Conservation (phyloP, 2,329 filamentous ascomycete genomes). For the Pleoardoris graminearum region DNA sequence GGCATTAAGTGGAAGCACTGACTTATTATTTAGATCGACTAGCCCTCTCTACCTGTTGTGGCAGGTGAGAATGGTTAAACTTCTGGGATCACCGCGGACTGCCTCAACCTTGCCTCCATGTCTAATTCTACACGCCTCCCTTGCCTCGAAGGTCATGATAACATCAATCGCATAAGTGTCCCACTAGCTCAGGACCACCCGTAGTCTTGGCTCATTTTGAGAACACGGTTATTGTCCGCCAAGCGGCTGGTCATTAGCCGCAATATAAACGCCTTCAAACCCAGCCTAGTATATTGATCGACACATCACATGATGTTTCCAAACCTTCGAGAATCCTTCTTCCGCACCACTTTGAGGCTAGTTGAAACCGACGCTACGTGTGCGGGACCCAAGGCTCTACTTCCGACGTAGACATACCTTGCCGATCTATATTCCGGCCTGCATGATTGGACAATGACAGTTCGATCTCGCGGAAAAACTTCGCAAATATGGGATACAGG, state of each 20-base stretch:
- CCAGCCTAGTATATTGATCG: neutral
- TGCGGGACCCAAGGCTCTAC: conserved; percentile 5
- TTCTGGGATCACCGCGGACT: neutral
- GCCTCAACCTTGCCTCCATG: too few relatives aligned
- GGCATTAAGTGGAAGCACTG: neutral
- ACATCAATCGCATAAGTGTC: neutral
- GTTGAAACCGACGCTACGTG: neutral
- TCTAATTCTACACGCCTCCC: too few relatives aligned
- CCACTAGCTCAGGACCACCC: conserved; percentile 1
- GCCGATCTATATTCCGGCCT: neutral
- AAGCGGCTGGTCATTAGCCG: conserved; percentile 6
- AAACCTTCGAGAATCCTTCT: conserved; percentile 8
- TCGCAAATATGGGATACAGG: neutral
- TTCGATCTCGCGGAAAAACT: neutral
- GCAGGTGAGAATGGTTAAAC: neutral
- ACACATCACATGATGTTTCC: conserved; percentile 1
- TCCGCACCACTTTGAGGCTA: conserved; percentile 1
- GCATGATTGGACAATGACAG: neutral
- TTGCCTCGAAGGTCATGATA: neutral
- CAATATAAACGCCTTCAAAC: conserved; percentile 4
- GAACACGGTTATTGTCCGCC: conserved; percentile 5
- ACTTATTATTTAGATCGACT: neutral
- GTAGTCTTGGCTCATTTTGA: neutral
- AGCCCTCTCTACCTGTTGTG: neutral
- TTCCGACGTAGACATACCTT: neutral